Evolutionary conservation across 2,329 filamentous ascomycete species (phyloP), one percentile per base, ranked within the genome.

Genomic region (Hypoxylon sp.): DNA sequence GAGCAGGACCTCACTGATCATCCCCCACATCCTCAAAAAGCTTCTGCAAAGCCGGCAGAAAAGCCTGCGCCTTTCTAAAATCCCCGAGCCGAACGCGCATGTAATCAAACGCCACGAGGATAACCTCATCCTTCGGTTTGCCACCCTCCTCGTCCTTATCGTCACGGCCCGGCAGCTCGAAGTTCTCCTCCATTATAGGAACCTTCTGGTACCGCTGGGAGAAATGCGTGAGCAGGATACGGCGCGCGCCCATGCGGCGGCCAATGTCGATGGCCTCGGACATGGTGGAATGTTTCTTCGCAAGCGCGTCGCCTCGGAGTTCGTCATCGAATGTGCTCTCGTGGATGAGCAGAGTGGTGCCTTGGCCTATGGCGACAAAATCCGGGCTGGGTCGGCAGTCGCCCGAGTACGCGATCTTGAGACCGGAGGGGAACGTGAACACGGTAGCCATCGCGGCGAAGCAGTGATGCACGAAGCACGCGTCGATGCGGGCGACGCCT

Each of bases 321-420:
- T 94, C 90, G 67, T 96, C 90, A 62, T 94, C 90, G 67, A 99
- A 97, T 0, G 94, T 99, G 56, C 91, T 92, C 78, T 99, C 94
- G 75, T 99, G 94, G 47, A 99, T 84, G 4, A 97, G 82, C 5
- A 99, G 80, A 9, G 93, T 96, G 2, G 88, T 86, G 55, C 85
- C 86, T 34, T 75, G 74, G 34, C 90, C 95, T 40, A 93, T 88
- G 8, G 71, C 61, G 0, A 84, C 83, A 66, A 99, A 97, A 0
- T 73, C 67, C 2, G 73, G 64, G 3, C 84, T 90, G 0, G 94
- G 94, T 5, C 94, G 83, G 69, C 93, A 97, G 75, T 99, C 94
- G 47, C 94, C 94, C 3, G 90, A 96, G 74, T 96, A 99, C 34
- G 91, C 90, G 49, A 96, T 79, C 68, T 93, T 94, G 69, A 99